A percentile compares a stretch with the other conserved stretches of the same genome.
Conservation (phyloP, 441 rosid genomes). For the Erodium moschatum region DNA sequence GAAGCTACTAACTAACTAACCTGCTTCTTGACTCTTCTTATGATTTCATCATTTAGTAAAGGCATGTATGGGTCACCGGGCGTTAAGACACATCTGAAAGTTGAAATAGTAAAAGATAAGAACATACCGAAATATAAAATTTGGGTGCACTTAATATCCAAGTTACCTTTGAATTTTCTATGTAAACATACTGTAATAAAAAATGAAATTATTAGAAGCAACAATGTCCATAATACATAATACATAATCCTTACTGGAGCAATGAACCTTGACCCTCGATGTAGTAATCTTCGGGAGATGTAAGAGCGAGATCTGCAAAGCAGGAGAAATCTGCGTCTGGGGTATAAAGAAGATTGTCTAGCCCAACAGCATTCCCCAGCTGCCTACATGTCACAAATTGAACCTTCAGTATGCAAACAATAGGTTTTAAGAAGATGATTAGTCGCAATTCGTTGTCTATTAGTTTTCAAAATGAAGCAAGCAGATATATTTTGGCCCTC, state of each 20-base stretch:
- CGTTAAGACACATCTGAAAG: constrained; percentile 76
- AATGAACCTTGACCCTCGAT: constrained; percentile 90
- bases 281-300: constrained; percentile 91
- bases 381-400: constrained; percentile 43
- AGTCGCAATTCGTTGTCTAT: neutral
- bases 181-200: neutral
- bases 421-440: neutral
- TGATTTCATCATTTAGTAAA: constrained; percentile 68
- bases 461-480: constrained; percentile 9
- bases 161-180: too few species aligned
- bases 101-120: constrained; percentile 10
- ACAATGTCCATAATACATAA: too few species aligned
- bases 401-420: neutral
- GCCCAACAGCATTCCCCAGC: constrained; percentile 61
- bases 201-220: neutral
- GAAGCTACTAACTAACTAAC: constrained; percentile 28
- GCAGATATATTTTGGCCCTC: neutral
- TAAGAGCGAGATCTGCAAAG: constrained; percentile 83
- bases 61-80: constrained; percentile 98
- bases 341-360: constrained; percentile 90
- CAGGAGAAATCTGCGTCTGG: constrained; percentile 99
- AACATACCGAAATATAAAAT: neutral
- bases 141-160: too few species aligned
- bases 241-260: constrained; percentile 66
- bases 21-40: constrained; percentile 75